Evolutionary conservation across 352 stramenopile genomes (phyloP).

Genomic region (Phytophthora citricola): DNA sequence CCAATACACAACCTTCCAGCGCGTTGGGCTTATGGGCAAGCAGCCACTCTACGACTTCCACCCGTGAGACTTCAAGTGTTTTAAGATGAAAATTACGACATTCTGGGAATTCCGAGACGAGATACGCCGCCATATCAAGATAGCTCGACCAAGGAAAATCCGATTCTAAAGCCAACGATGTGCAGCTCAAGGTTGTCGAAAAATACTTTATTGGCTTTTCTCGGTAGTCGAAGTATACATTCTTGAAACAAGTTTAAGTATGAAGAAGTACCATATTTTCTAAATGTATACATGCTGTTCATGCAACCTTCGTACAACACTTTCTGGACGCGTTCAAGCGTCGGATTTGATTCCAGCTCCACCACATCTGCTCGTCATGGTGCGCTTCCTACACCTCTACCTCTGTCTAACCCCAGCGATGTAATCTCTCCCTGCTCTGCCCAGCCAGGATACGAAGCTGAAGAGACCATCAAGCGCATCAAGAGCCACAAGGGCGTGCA

Average conservation of each 20-base stretch:
- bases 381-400: too few relatives aligned
- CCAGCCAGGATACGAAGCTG: conserved; percentile 91
- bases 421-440: too few relatives aligned
- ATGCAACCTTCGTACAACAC: too few relatives aligned
- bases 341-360: too few relatives aligned
- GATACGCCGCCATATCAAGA: conserved; percentile 1
- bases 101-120: not conserved
- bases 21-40: conserved; percentile 1
- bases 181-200: conserved; percentile 4
- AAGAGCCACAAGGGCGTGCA: conserved; percentile 95
- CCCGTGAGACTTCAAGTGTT: not conserved
- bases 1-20: not conserved
- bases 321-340: too few relatives aligned
- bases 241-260: too few relatives aligned
- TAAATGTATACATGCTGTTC: too few relatives aligned
- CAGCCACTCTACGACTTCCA: conserved; percentile 10
- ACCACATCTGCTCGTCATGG: too few relatives aligned
- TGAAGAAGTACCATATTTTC: too few relatives aligned
- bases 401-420: too few relatives aligned
- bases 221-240: too few relatives aligned
- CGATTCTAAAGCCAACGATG: not conserved
- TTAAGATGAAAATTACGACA: conserved; percentile 7
- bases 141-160: not conserved
- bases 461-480: conserved; percentile 95
- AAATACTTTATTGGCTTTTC: too few relatives aligned